Conservation (phyloP, 2,329 filamentous ascomycete species). For the Trichophyton simii region DNA sequence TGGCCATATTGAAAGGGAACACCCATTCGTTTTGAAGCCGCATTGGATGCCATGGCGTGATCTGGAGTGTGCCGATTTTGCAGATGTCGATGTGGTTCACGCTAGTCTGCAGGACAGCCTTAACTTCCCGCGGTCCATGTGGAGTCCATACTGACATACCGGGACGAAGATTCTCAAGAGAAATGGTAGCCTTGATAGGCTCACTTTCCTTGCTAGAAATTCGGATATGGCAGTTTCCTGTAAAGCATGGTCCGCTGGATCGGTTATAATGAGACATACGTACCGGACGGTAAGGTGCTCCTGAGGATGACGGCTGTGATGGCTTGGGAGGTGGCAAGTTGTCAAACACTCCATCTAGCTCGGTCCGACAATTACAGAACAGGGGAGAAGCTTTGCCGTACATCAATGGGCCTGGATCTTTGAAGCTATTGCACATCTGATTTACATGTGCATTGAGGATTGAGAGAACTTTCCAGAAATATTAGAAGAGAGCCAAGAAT, state of each 20-base stretch:
- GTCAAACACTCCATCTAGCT: constrained; percentile 36
- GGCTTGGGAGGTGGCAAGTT: constrained; percentile 20
- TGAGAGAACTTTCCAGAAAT: constrained; percentile 32
- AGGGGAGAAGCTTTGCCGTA: constrained; percentile 42
- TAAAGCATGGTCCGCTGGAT: constrained; percentile 40
- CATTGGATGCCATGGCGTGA: constrained; percentile 52
- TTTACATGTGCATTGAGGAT: constrained; percentile 44
- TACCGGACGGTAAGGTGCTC: constrained; percentile 11
- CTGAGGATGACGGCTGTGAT: constrained; percentile 5
- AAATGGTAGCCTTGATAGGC: constrained; percentile 15
- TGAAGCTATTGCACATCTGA: constrained; percentile 51
- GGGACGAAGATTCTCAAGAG: constrained; percentile 34
- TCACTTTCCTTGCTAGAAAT: constrained; percentile 24
- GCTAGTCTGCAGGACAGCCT: constrained; percentile 40
- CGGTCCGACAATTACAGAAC: constrained; percentile 40
- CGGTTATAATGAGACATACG: constrained; percentile 38
- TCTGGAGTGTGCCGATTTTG: constrained; percentile 35
- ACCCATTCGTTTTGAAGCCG: constrained; percentile 29
- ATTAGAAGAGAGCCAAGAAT: not conserved
- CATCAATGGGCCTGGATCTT: constrained; percentile 45
- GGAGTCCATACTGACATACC: constrained; percentile 43
- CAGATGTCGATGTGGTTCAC: constrained; percentile 34
- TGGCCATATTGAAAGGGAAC: constrained; percentile 34
- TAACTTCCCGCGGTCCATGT: constrained; percentile 37
- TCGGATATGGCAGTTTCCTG: constrained; percentile 36